phyloP scores from a whole-genome alignment of 768 basidiomycete genomes.

The Rubroboletus satanas region DNA sequence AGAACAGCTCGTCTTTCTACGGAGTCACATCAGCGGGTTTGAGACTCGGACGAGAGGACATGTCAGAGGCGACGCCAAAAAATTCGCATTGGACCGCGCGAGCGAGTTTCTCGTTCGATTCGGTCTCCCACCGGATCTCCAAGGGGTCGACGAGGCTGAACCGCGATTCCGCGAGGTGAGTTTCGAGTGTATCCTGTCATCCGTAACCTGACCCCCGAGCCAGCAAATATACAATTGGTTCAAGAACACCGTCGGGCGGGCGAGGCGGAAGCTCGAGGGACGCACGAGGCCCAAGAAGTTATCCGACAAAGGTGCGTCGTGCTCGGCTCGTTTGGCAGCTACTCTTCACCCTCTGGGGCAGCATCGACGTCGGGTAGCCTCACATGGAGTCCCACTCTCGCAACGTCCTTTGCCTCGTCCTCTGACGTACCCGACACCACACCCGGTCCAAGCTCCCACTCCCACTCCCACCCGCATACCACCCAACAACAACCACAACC shows the following conservation, averaged over 20 bases:
- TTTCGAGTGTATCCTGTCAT: not conserved
- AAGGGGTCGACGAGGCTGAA: constrained; percentile 54
- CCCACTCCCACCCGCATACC: constrained; percentile 21
- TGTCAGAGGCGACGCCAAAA: constrained; percentile 65
- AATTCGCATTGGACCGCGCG: constrained; percentile 61
- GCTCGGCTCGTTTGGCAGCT: not conserved
- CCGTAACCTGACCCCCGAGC: not conserved
- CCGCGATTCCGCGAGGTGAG: constrained; percentile 59
- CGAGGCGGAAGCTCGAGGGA: constrained; percentile 54
- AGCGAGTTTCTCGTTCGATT: constrained; percentile 57
- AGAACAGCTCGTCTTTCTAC: constrained; percentile 57
- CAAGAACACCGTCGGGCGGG: constrained; percentile 65
- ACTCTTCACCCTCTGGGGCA: constrained; percentile 1
- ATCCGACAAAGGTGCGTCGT: constrained; percentile 45
- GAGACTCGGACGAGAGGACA: constrained; percentile 57
- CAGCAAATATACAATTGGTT: constrained; percentile 75
- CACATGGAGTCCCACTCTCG: constrained; percentile 38
- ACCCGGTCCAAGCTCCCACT: constrained; percentile 33
- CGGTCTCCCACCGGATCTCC: constrained; percentile 53
- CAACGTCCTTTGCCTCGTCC: constrained; percentile 35
- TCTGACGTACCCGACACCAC: constrained; percentile 11
- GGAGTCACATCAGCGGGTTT: constrained; percentile 50
- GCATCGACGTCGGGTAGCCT: constrained; percentile 25
- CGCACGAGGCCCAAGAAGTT: constrained; percentile 48
- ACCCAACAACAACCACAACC: constrained; percentile 4